Percentiles rank a stretch among this genome's conserved stretches.
These are phyloP conservation scores for Sequoia sempervirens DNA, from an alignment of 75 land plant genomes.

Conservation along the genomic window DNA sequence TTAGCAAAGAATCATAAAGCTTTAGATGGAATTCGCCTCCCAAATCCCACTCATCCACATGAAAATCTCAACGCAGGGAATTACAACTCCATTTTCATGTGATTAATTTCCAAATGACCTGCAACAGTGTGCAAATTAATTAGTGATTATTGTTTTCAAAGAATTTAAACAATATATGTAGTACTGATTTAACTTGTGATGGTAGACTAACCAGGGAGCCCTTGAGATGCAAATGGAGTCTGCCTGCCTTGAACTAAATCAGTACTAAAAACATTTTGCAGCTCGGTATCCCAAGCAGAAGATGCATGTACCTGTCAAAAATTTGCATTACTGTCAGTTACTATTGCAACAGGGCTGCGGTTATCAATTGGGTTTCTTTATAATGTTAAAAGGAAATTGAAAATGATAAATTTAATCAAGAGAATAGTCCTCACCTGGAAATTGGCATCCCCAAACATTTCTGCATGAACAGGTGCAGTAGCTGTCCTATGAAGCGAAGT, in stretches of 20 bases:
- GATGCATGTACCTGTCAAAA: conserved; percentile 27
- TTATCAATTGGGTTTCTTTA: not conserved
- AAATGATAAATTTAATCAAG: not conserved
- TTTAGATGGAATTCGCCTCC: not conserved
- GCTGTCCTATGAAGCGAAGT: conserved; percentile 31
- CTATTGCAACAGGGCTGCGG: not conserved
- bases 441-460: conserved; percentile 41
- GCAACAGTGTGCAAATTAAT: not conserved
- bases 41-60: not conserved
- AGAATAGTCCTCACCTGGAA: conserved; percentile 33
- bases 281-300: conserved; percentile 59
- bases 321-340: not conserved
- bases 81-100: conserved; percentile 13
- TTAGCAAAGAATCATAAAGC: conserved; percentile 2
- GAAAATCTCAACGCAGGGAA: not conserved
- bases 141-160: not conserved
- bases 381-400: not conserved
- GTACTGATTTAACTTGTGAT: not conserved
- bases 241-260: conserved; percentile 40
- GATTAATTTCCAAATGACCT: conserved; percentile 7
- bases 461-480: conserved; percentile 16
- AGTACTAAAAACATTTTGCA: conserved; percentile 46
- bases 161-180: not conserved
- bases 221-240: conserved; percentile 32
- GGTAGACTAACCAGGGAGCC: conserved; percentile 31